A percentile compares a stretch with the other conserved stretches of the same genome.
These are phyloP conservation scores for Neofusicoccum parvum DNA, from an alignment of 2,329 filamentous ascomycete genomes.

Conservation along the genomic window DNA sequence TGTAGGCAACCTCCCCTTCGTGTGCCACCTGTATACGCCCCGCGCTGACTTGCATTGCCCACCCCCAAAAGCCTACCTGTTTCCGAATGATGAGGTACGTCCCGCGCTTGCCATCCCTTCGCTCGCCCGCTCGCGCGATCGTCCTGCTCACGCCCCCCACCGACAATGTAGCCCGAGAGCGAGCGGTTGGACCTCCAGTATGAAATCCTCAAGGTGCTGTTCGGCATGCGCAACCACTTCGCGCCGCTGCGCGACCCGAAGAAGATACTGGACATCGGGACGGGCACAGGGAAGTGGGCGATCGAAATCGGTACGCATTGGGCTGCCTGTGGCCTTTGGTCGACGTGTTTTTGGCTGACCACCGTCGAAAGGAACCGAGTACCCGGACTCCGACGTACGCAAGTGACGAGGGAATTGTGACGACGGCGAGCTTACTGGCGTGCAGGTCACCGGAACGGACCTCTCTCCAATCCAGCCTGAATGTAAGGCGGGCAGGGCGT, in stretches of 20 bases:
- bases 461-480: slow-evolving; percentile 45
- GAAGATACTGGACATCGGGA: slow-evolving; percentile 45
- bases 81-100: slow-evolving; percentile 41
- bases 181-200: slow-evolving; percentile 44
- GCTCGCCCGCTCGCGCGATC: not conserved
- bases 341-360: slow-evolving; percentile 26
- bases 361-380: slow-evolving; percentile 33
- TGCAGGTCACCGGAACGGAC: slow-evolving; percentile 45
- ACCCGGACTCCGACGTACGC: slow-evolving; percentile 36
- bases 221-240: slow-evolving; percentile 38
- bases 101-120: slow-evolving; percentile 1
- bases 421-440: slow-evolving; percentile 24
- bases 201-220: slow-evolving; percentile 40
- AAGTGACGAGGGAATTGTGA: not conserved
- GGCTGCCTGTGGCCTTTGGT: not conserved
- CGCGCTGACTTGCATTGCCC: not conserved
- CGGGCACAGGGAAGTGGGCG: slow-evolving; percentile 46
- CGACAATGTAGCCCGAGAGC: slow-evolving; percentile 35
- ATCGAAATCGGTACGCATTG: slow-evolving; percentile 43
- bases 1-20: slow-evolving; percentile 31
- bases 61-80: slow-evolving; percentile 36
- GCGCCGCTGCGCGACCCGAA: slow-evolving; percentile 42
- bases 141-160: not conserved
- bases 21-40: not conserved
- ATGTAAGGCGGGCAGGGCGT: slow-evolving; percentile 27